Percentiles rank a stretch among this genome's conserved stretches.
Conservation (phyloP, 371 early-diverging fungal genomes). For the Batkoa obscura region DNA sequence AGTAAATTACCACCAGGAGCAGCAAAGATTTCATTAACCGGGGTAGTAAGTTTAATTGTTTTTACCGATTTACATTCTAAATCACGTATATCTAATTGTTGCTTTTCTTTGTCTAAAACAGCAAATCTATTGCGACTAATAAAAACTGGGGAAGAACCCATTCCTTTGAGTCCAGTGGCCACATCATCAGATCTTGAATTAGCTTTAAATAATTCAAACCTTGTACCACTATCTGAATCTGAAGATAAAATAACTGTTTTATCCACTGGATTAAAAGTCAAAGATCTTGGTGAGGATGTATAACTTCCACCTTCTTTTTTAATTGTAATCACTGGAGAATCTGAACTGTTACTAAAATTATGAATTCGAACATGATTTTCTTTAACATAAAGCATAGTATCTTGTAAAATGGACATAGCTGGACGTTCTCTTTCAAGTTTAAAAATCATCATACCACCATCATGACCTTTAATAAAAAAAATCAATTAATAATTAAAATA, state of each 20-base stretch:
- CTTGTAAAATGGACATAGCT: slow-evolving; percentile 61
- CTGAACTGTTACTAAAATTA: slow-evolving; percentile 54
- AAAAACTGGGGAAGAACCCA: slow-evolving; percentile 69
- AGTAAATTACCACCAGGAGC: slow-evolving; percentile 70
- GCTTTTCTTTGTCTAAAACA: slow-evolving; percentile 57
- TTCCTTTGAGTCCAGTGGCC: slow-evolving; percentile 38
- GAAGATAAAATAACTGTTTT: slow-evolving; percentile 38
- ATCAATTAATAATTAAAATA: no score
- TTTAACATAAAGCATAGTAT: slow-evolving; percentile 64
- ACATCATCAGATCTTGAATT: slow-evolving; percentile 43
- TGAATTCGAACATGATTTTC: slow-evolving; percentile 61
- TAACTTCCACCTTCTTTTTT: slow-evolving; percentile 47
- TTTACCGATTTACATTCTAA: slow-evolving; percentile 69
- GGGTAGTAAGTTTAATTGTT: slow-evolving; percentile 57
- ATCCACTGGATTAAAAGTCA: slow-evolving; percentile 91
- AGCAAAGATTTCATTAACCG: slow-evolving; percentile 64
- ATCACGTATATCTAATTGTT: slow-evolving; percentile 24
- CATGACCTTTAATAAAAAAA: slow-evolving; percentile 55
- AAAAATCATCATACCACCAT: slow-evolving; percentile 92
- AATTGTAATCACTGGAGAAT: slow-evolving; percentile 54
- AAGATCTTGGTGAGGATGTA: slow-evolving; percentile 40
- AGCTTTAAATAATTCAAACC: slow-evolving; percentile 69
- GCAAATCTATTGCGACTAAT: slow-evolving; percentile 91
- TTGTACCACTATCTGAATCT: slow-evolving; percentile 65
- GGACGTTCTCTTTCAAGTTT: slow-evolving; percentile 92